Evolutionary conservation across 768 basidiomycete species (phyloP).

Genomic region (Leccinum longicurvipes): DNA sequence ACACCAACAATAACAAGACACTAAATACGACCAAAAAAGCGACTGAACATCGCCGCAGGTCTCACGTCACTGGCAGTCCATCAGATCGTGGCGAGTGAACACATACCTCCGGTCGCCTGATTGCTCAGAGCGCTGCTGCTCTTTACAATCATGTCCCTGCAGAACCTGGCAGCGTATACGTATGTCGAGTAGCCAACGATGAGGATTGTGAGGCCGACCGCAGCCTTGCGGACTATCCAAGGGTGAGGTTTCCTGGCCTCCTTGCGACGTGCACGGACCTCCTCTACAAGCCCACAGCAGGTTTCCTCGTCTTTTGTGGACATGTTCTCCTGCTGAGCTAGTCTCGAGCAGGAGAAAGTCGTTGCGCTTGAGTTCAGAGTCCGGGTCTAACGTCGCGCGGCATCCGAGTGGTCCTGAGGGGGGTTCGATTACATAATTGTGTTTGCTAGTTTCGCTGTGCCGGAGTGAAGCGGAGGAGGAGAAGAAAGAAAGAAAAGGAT

Average conservation of each 20-base stretch:
- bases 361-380: slow-evolving; percentile 3
- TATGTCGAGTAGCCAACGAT: slow-evolving; percentile 70
- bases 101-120: slow-evolving; percentile 66
- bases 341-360: neutral
- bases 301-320: slow-evolving; percentile 10
- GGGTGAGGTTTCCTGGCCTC: slow-evolving; percentile 53
- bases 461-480: too few species aligned
- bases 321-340: slow-evolving; percentile 11
- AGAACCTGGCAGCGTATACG: slow-evolving; percentile 74
- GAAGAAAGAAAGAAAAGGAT: neutral
- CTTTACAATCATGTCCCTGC: slow-evolving; percentile 63
- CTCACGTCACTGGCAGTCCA: slow-evolving; percentile 1
- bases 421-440: slow-evolving; percentile 22
- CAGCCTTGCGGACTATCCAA: slow-evolving; percentile 71
- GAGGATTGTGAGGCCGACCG: slow-evolving; percentile 54
- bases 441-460: neutral
- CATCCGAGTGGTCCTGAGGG: slow-evolving; percentile 8
- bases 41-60: slow-evolving; percentile 40
- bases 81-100: neutral
- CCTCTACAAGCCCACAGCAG: slow-evolving; percentile 54
- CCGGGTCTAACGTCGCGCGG: slow-evolving; percentile 9
- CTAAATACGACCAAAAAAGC: slow-evolving; percentile 61
- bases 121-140: slow-evolving; percentile 43
- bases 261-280: slow-evolving; percentile 42
- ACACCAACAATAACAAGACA: slow-evolving; percentile 62